These are phyloP conservation scores for Scheffersomyces quercinus DNA, from an alignment of 1,139 yeast species.

Conservation along the genomic window DNA sequence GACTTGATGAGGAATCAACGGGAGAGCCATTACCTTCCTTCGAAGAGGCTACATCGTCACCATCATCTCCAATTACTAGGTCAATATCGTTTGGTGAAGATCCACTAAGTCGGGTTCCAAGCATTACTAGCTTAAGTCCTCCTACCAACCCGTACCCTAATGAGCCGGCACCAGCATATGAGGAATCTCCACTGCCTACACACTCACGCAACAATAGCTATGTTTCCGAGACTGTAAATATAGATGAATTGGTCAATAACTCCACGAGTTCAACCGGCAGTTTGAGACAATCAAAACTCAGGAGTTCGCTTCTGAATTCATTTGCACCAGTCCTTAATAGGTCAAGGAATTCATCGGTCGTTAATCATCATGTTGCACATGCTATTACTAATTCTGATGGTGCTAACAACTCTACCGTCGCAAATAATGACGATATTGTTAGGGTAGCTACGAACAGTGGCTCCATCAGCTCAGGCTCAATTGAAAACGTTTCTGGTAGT, in stretches of 20 bases:
- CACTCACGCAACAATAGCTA: constrained; percentile 1
- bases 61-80: constrained; percentile 34
- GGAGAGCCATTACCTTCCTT: constrained; percentile 53
- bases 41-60: constrained; percentile 52
- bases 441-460: constrained; percentile 2
- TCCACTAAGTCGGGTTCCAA: constrained; percentile 35
- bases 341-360: neutral
- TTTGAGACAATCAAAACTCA: constrained; percentile 17
- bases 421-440: constrained; percentile 1
- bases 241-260: constrained; percentile 14
- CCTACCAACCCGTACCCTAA: constrained; percentile 13
- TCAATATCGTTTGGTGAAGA: constrained; percentile 39
- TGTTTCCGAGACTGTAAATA: constrained; percentile 7
- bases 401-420: neutral
- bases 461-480: constrained; percentile 5
- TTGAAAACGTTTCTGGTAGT: neutral
- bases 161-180: constrained; percentile 43
- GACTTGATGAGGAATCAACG: constrained; percentile 19
- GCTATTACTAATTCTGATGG: too few species aligned
- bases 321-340: constrained; percentile 18
- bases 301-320: constrained; percentile 26
- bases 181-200: constrained; percentile 11
- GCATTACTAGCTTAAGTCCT: constrained; percentile 17
- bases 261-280: neutral
- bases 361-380: neutral